These are phyloP conservation scores for Aspergillus sclerotiicarbonarius DNA, from an alignment of 495 filamentous ascomycete species.

Conservation along the genomic window DNA sequence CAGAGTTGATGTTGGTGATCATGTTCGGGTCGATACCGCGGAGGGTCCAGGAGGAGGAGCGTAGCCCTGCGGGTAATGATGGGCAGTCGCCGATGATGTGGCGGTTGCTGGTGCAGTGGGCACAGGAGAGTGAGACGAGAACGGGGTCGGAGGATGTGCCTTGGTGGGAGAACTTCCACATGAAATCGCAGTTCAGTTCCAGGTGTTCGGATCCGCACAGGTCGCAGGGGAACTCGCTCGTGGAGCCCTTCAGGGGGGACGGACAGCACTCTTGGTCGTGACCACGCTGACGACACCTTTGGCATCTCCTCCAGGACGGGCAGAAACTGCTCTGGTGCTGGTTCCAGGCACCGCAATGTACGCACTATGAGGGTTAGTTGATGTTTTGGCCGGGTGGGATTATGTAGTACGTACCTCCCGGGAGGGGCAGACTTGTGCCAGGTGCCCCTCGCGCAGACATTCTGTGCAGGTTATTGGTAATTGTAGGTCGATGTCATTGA, in stretches of 20 bases:
- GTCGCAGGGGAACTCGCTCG: constrained; percentile 43
- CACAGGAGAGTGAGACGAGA: constrained; percentile 46
- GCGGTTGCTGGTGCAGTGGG: constrained; percentile 42
- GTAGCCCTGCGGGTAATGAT: constrained; percentile 17
- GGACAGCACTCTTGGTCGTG: constrained; percentile 39
- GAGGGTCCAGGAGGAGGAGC: constrained; percentile 36
- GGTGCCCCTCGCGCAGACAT: constrained; percentile 46
- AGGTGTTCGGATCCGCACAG: constrained; percentile 43
- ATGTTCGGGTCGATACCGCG: constrained; percentile 32
- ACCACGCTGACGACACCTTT: constrained; percentile 46
- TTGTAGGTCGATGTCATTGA: constrained; percentile 62
- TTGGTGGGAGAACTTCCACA: constrained; percentile 37
- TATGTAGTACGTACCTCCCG: constrained; percentile 41
- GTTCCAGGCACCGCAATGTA: constrained; percentile 41
- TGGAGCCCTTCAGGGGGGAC: constrained; percentile 37
- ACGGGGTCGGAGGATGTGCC: constrained; percentile 25
- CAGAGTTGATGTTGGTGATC: constrained; percentile 39
- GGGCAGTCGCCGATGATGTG: constrained; percentile 52
- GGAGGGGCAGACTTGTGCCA: constrained; percentile 42
- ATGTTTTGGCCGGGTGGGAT: neutral
- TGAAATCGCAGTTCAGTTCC: constrained; percentile 42
- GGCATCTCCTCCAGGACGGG: constrained; percentile 42
- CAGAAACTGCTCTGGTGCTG: constrained; percentile 39
- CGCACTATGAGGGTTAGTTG: constrained; percentile 30
- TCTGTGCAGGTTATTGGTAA: constrained; percentile 56